These are phyloP conservation scores for Kwoniella botswanensis DNA, from an alignment of 768 basidiomycete genomes.

Conservation along the genomic window DNA sequence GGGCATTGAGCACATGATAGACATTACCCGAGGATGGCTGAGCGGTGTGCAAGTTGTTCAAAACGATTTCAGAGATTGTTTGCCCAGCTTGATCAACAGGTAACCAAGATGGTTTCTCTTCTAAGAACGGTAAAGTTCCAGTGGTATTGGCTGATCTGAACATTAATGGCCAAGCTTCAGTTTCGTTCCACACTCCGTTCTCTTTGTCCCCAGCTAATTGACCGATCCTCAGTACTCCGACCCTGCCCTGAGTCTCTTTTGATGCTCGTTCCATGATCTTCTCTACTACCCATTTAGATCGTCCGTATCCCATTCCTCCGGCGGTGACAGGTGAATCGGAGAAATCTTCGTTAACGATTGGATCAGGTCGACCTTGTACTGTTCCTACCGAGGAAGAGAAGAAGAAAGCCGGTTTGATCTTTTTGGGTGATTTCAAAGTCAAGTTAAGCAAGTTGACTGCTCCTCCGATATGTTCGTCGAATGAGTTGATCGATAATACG, in stretches of 20 bases:
- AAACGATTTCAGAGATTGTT: constrained; percentile 63
- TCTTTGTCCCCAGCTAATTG: constrained; percentile 66
- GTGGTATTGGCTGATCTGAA: constrained; percentile 61
- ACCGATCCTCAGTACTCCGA: constrained; percentile 63
- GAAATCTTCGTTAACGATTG: constrained; percentile 58
- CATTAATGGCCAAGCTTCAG: constrained; percentile 62
- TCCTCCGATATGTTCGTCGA: constrained; percentile 63
- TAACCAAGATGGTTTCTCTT: constrained; percentile 63
- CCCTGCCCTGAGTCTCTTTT: constrained; percentile 46
- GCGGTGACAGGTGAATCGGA: constrained; percentile 58
- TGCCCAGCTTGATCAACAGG: constrained; percentile 65
- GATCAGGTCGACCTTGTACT: constrained; percentile 57
- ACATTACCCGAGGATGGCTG: constrained; percentile 43
- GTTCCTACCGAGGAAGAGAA: constrained; percentile 65
- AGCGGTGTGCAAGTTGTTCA: constrained; percentile 16
- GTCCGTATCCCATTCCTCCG: constrained; percentile 56
- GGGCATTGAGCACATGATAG: constrained; percentile 60
- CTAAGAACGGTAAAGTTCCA: constrained; percentile 52
- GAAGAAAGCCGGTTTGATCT: constrained; percentile 61
- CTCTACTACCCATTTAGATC: constrained; percentile 66
- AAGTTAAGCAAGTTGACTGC: constrained; percentile 65
- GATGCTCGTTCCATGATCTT: constrained; percentile 62
- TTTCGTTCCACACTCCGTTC: constrained; percentile 66
- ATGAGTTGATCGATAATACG: constrained; percentile 63
- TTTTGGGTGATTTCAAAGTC: constrained; percentile 58